phyloP scores from a whole-genome alignment of 352 stramenopile species.

The Pythium oligandrum region DNA sequence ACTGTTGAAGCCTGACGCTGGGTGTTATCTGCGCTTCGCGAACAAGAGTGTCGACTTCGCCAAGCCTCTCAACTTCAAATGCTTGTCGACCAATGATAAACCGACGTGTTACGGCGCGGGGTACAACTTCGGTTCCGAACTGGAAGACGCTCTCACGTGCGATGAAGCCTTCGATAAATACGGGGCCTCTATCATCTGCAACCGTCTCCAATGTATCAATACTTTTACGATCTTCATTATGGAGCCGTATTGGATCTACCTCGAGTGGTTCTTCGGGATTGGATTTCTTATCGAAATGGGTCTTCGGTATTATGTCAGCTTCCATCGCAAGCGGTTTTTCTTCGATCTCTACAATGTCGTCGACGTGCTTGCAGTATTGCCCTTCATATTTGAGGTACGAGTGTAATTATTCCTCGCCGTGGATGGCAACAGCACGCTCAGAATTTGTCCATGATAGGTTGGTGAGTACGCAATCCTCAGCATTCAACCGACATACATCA shows the following conservation, averaged over 20 bases:
- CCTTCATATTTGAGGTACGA: slow-evolving; percentile 61
- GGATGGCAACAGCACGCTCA: too few species aligned
- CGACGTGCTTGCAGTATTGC: slow-evolving; percentile 55
- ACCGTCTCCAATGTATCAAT: slow-evolving; percentile 41
- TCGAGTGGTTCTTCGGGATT: slow-evolving; percentile 62
- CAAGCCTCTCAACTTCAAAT: slow-evolving; percentile 40
- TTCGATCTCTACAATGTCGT: slow-evolving; percentile 60
- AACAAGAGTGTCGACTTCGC: slow-evolving; percentile 28
- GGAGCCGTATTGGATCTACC: slow-evolving; percentile 71
- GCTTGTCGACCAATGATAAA: slow-evolving; percentile 9
- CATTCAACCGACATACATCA: slow-evolving; percentile 43
- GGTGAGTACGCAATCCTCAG: slow-evolving; percentile 23
- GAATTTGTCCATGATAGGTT: slow-evolving; percentile 10
- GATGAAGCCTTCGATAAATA: slow-evolving; percentile 23
- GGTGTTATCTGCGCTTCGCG: slow-evolving; percentile 40
- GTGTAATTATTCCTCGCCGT: too few species aligned
- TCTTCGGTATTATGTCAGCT: slow-evolving; percentile 49
- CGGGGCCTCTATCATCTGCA: slow-evolving; percentile 38
- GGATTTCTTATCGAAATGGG: slow-evolving; percentile 51
- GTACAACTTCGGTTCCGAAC: slow-evolving; percentile 49
- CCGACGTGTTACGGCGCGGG: slow-evolving; percentile 41
- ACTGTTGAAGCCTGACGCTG: slow-evolving; percentile 20
- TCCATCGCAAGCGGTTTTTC: slow-evolving; percentile 32
- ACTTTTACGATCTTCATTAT: slow-evolving; percentile 44
- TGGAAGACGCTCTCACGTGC: slow-evolving; percentile 21